These are phyloP conservation scores for Monascus ruber DNA, from an alignment of 2,329 filamentous ascomycete species.

Conservation along the genomic window DNA sequence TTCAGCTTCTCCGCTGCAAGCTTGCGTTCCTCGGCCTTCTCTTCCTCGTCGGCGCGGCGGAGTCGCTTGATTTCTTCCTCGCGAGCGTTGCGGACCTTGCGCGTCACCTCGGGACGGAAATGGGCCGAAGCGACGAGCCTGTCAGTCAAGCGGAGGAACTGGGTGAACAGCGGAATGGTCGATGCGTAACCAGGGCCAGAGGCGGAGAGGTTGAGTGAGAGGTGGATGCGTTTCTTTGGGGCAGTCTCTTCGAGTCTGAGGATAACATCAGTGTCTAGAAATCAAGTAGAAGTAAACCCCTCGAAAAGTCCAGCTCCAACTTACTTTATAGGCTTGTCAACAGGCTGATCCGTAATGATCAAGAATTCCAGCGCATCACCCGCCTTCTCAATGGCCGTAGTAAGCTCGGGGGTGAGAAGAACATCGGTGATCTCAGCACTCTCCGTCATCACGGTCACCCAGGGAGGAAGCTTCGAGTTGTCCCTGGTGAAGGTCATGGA, in stretches of 20 bases:
- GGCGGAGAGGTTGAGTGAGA: conserved; percentile 60
- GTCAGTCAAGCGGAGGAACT: conserved; percentile 79
- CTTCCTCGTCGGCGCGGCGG: conserved; percentile 64
- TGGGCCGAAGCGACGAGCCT: conserved; percentile 62
- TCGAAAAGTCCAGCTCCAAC: conserved; percentile 18
- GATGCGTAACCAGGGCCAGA: conserved; percentile 48
- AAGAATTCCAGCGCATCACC: conserved; percentile 77
- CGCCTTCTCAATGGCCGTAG: conserved; percentile 64
- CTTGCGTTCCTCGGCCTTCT: conserved; percentile 52
- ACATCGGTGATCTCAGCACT: conserved; percentile 86
- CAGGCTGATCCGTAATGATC: conserved; percentile 79
- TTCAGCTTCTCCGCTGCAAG: conserved; percentile 48
- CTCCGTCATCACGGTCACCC: conserved; percentile 93
- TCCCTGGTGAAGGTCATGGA: conserved; percentile 92
- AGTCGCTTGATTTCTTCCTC: conserved; percentile 73
- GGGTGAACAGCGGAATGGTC: conserved; percentile 64
- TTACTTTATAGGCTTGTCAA: conserved; percentile 75
- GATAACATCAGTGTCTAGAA: conserved; percentile 1
- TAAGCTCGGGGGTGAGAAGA: conserved; percentile 76
- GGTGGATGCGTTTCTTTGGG: conserved; percentile 75
- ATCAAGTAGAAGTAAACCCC: not conserved
- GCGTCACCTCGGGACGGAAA: conserved; percentile 82
- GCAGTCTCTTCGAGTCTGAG: conserved; percentile 67
- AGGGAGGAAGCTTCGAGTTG: conserved; percentile 73
- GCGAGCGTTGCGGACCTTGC: conserved; percentile 68